Evolutionary conservation across 116 monocot genomes (phyloP).

Genomic region (Dioscorea cayenensis): DNA sequence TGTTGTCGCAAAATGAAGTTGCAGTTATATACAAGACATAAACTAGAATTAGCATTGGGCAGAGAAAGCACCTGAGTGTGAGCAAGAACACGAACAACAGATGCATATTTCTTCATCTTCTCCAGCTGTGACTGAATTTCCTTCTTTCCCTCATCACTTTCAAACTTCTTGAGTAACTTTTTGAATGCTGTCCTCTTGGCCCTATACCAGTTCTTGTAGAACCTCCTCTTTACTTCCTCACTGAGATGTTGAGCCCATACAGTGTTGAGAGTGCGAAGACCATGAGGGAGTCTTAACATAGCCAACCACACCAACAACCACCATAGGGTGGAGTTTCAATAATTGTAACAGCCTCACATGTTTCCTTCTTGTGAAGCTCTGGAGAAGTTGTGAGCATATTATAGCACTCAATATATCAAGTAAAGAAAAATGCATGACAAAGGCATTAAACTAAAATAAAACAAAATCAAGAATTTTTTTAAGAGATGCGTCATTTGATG

Average conservation of each 20-base stretch:
- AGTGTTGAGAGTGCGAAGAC: constrained; percentile 30
- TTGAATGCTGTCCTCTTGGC: constrained; percentile 34
- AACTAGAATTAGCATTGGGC: too few relatives aligned
- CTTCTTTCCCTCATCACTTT: constrained; percentile 28
- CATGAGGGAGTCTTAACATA: constrained; percentile 40
- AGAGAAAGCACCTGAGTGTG: constrained; percentile 26
- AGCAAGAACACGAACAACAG: constrained; percentile 33
- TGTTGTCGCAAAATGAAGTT: too few relatives aligned
- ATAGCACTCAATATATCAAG: not conserved
- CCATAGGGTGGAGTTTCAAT: constrained; percentile 66
- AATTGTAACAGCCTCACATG: constrained; percentile 66
- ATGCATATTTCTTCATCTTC: constrained; percentile 30
- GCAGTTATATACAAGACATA: too few relatives aligned
- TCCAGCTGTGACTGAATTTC: constrained; percentile 30
- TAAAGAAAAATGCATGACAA: too few relatives aligned
- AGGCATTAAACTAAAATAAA: too few relatives aligned
- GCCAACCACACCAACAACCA: constrained; percentile 59
- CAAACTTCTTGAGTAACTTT: constrained; percentile 32
- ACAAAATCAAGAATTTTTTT: not conserved
- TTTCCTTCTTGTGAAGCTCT: constrained; percentile 81
- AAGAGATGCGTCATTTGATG: not conserved
- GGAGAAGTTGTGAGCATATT: not conserved
- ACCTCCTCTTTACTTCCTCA: constrained; percentile 37
- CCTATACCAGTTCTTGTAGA: constrained; percentile 41
- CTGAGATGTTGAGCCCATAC: constrained; percentile 39